Conservation (phyloP, 1,139 yeast genomes). For the Scheffersomyces parashehatae region DNA sequence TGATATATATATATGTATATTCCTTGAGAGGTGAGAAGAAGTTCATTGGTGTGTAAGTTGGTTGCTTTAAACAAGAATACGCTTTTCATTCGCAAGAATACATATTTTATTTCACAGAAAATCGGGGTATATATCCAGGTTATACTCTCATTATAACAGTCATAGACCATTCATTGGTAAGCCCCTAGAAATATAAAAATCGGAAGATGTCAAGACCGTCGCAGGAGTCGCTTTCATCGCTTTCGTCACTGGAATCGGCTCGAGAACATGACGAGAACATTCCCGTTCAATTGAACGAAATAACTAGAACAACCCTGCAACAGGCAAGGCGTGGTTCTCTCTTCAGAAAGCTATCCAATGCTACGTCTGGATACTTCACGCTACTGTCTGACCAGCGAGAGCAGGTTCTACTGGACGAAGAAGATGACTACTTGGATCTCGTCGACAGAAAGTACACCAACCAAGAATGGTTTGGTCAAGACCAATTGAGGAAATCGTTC, state of each 20-base stretch:
- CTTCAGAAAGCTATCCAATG: constrained; percentile 14
- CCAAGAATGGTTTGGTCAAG: constrained; percentile 13
- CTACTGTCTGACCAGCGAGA: too few relatives aligned
- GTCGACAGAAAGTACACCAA: constrained; percentile 1
- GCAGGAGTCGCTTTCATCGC: not conserved
- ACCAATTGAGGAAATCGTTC: constrained; percentile 4
- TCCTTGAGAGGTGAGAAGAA: too few relatives aligned
- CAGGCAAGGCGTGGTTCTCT: constrained; percentile 4
- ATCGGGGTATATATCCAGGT: too few relatives aligned
- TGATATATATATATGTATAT: too few relatives aligned
- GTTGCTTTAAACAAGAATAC: too few relatives aligned
- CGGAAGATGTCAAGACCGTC: too few relatives aligned
- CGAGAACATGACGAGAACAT: not conserved
- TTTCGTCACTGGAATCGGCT: not conserved
- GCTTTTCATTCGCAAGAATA: too few relatives aligned
- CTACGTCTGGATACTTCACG: constrained; percentile 12
- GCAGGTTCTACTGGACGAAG: not conserved
- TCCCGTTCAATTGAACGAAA: not conserved
- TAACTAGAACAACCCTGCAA: not conserved
- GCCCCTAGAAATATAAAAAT: too few relatives aligned
- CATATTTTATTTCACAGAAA: too few relatives aligned
- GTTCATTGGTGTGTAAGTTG: too few relatives aligned
- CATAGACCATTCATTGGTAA: too few relatives aligned
- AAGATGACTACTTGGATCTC: constrained; percentile 2
- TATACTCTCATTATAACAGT: too few relatives aligned